phyloP scores from a whole-genome alignment of 208 protist genomes.

The Naegleria fowleri region DNA sequence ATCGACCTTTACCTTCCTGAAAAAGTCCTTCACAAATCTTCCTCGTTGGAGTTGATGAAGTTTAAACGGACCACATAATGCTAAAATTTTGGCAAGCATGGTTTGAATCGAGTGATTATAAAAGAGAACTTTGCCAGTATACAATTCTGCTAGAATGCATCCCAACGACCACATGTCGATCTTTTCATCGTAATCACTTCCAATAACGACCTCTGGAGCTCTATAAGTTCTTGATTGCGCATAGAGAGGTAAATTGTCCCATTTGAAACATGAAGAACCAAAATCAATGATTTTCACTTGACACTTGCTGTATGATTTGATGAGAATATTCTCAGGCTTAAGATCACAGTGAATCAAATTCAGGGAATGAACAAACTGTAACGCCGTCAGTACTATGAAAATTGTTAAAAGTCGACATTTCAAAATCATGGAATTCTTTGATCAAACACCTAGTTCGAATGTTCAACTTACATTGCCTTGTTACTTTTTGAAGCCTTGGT shows the following conservation, averaged over 20 bases:
- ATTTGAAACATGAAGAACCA: constrained; percentile 86
- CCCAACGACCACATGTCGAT: constrained; percentile 92
- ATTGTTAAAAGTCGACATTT: background rate
- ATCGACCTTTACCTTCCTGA: constrained; percentile 74
- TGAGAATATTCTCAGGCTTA: constrained; percentile 93
- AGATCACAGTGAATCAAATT: constrained; percentile 91
- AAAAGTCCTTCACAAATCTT: constrained; percentile 70
- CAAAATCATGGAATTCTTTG: no score
- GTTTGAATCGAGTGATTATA: constrained; percentile 81
- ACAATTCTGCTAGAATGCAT: constrained; percentile 84
- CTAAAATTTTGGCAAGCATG: constrained; percentile 81
- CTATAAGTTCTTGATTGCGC: constrained; percentile 87
- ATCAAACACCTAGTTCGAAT: constrained; percentile 20
- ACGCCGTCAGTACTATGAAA: constrained; percentile 66
- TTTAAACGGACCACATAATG: constrained; percentile 76
- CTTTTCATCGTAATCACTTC: constrained; percentile 81
- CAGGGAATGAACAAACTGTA: constrained; percentile 81
- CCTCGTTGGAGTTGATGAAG: constrained; percentile 74
- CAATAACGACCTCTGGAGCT: constrained; percentile 81
- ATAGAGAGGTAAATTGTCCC: constrained; percentile 85
- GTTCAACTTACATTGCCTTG: constrained; percentile 42
- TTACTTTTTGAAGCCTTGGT: constrained; percentile 73
- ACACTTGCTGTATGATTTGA: constrained; percentile 81
- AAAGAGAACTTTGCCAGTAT: constrained; percentile 85
- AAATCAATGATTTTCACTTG: constrained; percentile 93